These are phyloP conservation scores for Geotrichum restrictum DNA, from an alignment of 1,139 yeast species.

Conservation along the genomic window DNA sequence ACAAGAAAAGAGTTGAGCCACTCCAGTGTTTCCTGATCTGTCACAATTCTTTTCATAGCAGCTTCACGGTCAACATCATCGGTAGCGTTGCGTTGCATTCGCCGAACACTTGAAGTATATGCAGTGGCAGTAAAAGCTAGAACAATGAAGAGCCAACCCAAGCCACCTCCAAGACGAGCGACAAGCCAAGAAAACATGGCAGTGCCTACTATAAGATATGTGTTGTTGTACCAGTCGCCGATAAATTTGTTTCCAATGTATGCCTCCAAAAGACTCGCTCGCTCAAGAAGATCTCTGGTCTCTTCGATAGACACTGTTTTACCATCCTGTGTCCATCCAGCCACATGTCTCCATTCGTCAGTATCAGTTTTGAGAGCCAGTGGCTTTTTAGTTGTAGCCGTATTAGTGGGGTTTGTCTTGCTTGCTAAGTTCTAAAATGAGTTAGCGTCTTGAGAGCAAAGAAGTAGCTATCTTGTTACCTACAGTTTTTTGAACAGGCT, in stretches of 20 bases:
- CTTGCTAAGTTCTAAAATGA: background rate
- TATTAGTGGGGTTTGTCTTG: too few species aligned
- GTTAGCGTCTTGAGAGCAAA: background rate
- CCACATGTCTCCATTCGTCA: conserved; percentile 90
- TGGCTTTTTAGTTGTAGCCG: too few species aligned
- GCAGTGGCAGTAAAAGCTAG: conserved; percentile 57
- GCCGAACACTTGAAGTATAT: conserved; percentile 79
- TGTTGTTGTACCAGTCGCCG: conserved; percentile 95
- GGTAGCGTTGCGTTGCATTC: conserved; percentile 67
- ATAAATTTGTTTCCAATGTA: conserved; percentile 66
- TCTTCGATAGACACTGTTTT: conserved; percentile 52
- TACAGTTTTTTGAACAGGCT: background rate
- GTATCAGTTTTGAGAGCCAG: background rate
- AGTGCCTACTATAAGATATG: conserved; percentile 63
- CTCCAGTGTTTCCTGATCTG: conserved; percentile 88
- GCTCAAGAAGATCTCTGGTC: conserved; percentile 64
- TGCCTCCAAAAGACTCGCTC: conserved; percentile 65
- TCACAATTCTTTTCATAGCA: conserved; percentile 72
- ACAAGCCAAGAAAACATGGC: conserved; percentile 70
- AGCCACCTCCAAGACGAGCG: conserved; percentile 71
- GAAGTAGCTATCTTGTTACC: background rate
- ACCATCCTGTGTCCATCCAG: conserved; percentile 74
- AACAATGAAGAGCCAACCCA: conserved; percentile 77
- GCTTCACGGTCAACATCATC: conserved; percentile 83
- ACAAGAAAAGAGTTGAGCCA: conserved; percentile 87